These are phyloP conservation scores for Fusarium abutilonis DNA, from an alignment of 2,329 filamentous ascomycete species.

Conservation along the genomic window DNA sequence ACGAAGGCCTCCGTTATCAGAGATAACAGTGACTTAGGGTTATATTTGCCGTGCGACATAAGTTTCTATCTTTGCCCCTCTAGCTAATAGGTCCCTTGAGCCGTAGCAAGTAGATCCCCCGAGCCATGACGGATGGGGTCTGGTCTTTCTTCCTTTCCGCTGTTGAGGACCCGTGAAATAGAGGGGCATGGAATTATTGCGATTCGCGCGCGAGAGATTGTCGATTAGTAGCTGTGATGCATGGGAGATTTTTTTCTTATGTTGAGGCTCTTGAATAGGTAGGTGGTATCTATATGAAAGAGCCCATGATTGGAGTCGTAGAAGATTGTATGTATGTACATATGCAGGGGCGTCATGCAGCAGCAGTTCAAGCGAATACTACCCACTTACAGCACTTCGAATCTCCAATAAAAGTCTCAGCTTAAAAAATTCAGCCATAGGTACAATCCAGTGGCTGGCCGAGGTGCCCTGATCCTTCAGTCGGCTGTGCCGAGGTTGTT, in stretches of 20 bases:
- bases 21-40: too few relatives aligned
- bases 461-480: too few relatives aligned
- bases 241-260: not conserved
- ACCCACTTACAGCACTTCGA: not conserved
- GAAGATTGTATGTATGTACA: not conserved
- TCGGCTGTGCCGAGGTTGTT: too few relatives aligned
- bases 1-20: too few relatives aligned
- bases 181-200: slow-evolving; percentile 12
- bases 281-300: not conserved
- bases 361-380: not conserved
- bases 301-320: not conserved
- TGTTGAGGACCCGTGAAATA: slow-evolving; percentile 4
- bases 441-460: too few relatives aligned
- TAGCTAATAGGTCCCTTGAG: slow-evolving; percentile 14
- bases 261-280: slow-evolving; percentile 1
- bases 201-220: slow-evolving; percentile 4
- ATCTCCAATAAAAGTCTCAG: not conserved
- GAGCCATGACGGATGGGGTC: slow-evolving; percentile 11
- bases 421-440: not conserved
- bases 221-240: not conserved
- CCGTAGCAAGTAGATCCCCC: slow-evolving; percentile 19
- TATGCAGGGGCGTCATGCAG: slow-evolving; percentile 7
- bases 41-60: too few relatives aligned
- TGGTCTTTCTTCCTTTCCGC: not conserved
- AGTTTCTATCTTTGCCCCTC: slow-evolving; percentile 16